Conservation (phyloP, 2,329 filamentous ascomycete genomes). For the Zymoseptoria brevis region DNA sequence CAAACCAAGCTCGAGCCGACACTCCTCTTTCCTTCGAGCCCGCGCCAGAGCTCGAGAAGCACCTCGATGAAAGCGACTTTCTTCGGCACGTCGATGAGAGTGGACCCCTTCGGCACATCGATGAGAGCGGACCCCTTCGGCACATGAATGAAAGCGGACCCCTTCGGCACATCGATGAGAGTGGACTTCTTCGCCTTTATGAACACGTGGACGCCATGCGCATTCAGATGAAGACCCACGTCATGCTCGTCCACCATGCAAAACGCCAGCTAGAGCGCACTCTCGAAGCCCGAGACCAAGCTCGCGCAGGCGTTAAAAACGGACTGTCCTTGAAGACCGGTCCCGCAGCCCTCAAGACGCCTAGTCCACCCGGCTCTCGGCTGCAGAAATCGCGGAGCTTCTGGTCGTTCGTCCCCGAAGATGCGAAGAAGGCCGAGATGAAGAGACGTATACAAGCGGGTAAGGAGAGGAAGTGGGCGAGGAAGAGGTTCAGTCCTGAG, state of each 20-base stretch:
- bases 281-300: slow-evolving; percentile 1
- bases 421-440: slow-evolving; percentile 22
- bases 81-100: slow-evolving; percentile 2
- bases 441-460: slow-evolving; percentile 22
- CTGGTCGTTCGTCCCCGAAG: slow-evolving; percentile 22
- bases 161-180: slow-evolving; percentile 7
- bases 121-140: neutral
- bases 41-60: slow-evolving; percentile 5
- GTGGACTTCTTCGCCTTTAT: slow-evolving; percentile 7
- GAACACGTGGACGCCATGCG: slow-evolving; percentile 21
- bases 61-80: slow-evolving; percentile 1
- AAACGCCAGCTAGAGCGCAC: slow-evolving; percentile 2
- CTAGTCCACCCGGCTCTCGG: neutral
- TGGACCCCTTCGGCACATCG: slow-evolving; percentile 8
- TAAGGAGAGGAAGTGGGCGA: slow-evolving; percentile 21
- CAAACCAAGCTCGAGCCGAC: neutral
- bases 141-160: neutral
- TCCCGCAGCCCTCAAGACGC: neutral
- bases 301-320: neutral
- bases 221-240: slow-evolving; percentile 30
- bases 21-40: neutral
- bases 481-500: slow-evolving; percentile 21
- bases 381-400: slow-evolving; percentile 11
- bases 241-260: slow-evolving; percentile 25
- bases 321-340: neutral